Evolutionary conservation across 2,329 filamentous ascomycete genomes (phyloP).

Genomic region (Fusarium sp.): DNA sequence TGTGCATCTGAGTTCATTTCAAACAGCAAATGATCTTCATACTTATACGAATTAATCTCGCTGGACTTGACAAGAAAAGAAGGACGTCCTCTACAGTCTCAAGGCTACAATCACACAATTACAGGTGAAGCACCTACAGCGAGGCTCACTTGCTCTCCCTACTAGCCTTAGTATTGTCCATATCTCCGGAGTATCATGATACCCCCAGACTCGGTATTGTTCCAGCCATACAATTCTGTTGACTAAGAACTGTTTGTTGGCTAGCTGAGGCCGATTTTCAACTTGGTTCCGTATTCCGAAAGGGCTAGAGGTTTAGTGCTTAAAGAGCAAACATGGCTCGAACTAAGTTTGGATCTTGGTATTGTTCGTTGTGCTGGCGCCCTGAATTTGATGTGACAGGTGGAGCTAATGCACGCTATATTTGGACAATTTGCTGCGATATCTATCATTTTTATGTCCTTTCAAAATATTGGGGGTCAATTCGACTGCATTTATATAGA

Average conservation of each 20-base stretch:
- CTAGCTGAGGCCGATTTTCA: not conserved
- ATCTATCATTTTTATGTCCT: not conserved
- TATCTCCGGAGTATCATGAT: not conserved
- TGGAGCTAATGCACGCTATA: not conserved
- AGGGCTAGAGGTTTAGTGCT: not conserved
- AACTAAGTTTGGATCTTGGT: not conserved
- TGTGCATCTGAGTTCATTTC: too few relatives aligned
- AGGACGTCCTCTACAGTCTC: not conserved
- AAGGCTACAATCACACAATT: not conserved
- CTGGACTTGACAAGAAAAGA: not conserved
- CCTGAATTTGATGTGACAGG: not conserved
- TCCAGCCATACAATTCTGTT: not conserved
- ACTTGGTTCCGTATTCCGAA: not conserved
- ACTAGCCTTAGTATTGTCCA: slow-evolving; percentile 18
- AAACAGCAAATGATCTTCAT: not conserved
- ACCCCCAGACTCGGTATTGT: slow-evolving; percentile 19
- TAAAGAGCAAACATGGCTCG: slow-evolving; percentile 19
- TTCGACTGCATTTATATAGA: not conserved
- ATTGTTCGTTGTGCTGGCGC: slow-evolving; percentile 3
- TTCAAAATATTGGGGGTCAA: not conserved
- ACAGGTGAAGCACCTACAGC: not conserved
- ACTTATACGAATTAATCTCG: slow-evolving; percentile 12
- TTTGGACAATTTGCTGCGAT: not conserved
- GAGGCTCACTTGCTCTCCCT: not conserved
- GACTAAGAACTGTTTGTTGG: not conserved